Conservation (phyloP, 2,329 filamentous ascomycete genomes). For the Aspergillus felis region DNA sequence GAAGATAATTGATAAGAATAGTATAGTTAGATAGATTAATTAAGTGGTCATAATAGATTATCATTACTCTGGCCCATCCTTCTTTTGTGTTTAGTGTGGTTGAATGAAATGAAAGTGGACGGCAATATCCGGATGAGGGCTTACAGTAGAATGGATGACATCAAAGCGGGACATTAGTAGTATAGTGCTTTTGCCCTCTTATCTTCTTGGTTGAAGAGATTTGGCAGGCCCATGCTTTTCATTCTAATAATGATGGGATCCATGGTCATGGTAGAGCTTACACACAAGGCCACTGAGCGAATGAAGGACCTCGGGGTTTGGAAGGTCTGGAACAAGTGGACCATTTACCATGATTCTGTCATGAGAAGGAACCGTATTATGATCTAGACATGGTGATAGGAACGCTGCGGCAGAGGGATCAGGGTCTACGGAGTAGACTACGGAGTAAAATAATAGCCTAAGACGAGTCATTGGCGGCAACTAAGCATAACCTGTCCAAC, state of each 20-base stretch:
- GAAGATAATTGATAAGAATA: neutral
- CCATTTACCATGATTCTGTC: neutral
- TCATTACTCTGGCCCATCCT: neutral
- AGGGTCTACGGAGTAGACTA: neutral
- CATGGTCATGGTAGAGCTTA: neutral
- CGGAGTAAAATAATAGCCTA: neutral
- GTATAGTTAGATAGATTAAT: neutral
- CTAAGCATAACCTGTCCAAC: too few relatives aligned
- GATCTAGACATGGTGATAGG: neutral
- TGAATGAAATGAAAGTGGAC: conserved; percentile 4
- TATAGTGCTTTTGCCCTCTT: neutral
- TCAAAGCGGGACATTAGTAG: conserved; percentile 14
- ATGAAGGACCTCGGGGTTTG: too few relatives aligned
- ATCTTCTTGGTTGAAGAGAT: neutral
- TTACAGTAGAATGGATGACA: conserved; percentile 18
- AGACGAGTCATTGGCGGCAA: too few relatives aligned
- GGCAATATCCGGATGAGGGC: conserved; percentile 9
- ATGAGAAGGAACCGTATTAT: neutral
- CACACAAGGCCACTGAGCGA: too few relatives aligned
- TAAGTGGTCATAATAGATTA: neutral
- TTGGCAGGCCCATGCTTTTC: neutral
- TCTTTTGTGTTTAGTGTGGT: neutral
- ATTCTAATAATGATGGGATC: neutral
- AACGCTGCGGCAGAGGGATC: neutral
- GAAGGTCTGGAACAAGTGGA: neutral